Percentiles rank a stretch among this genome's conserved stretches.
phyloP scores from a whole-genome alignment of 345 rosid species.

The Eucalyptus dawsonii region DNA sequence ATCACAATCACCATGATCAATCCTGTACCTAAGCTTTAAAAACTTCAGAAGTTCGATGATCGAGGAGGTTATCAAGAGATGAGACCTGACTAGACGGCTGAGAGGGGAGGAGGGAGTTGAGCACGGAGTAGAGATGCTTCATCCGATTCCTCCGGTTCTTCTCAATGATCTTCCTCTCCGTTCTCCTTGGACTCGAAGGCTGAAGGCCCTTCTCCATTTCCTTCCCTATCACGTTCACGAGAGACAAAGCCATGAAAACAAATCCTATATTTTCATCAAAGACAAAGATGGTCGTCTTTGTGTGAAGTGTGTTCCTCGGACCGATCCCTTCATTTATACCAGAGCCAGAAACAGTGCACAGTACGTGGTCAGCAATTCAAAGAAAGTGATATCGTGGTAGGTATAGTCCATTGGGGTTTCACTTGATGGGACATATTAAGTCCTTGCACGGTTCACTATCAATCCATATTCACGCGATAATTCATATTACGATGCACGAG shows the following conservation, averaged over 20 bases:
- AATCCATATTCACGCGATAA: background rate
- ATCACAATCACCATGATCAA: background rate
- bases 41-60: background rate
- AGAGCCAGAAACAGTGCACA: background rate
- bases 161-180: background rate
- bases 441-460: background rate
- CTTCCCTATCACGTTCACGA: background rate
- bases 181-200: background rate
- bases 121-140: slow-evolving; percentile 9
- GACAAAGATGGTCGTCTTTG: background rate
- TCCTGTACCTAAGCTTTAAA: background rate
- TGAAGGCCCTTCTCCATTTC: background rate
- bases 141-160: background rate
- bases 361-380: background rate
- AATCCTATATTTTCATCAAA: background rate
- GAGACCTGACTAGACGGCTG: background rate
- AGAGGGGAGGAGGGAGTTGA: slow-evolving; percentile 35
- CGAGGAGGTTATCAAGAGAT: background rate
- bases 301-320: background rate
- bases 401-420: background rate
- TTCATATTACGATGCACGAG: background rate
- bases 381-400: background rate
- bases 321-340: background rate
- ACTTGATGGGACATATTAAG: background rate
- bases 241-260: background rate